phyloP scores from a whole-genome alignment of 2,329 filamentous ascomycete species.

The Pestalotiopsis sp. region DNA sequence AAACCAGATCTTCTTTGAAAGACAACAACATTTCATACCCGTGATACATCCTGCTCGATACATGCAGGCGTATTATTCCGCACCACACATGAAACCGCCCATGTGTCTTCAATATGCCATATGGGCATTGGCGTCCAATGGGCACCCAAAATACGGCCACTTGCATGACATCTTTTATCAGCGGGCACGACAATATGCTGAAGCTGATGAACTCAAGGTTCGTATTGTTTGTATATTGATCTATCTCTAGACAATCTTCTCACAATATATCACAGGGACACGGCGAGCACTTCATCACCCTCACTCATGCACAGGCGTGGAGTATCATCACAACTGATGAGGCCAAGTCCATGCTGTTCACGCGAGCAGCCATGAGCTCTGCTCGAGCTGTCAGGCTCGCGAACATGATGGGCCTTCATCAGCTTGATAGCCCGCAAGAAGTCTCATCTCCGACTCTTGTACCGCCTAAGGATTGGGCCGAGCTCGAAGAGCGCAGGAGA shows the following conservation, averaged over 20 bases:
- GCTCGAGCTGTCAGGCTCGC: conserved; percentile 71
- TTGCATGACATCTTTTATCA: conserved; percentile 77
- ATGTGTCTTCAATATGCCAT: conserved; percentile 87
- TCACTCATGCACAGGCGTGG: conserved; percentile 85
- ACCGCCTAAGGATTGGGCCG: conserved; percentile 78
- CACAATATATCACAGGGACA: conserved; percentile 52
- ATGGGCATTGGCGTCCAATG: conserved; percentile 78
- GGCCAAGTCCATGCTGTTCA: conserved; percentile 84
- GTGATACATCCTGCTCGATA: conserved; percentile 81
- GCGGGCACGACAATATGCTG: conserved; percentile 79
- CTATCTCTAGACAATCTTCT: neutral
- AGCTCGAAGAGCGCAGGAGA: conserved; percentile 78
- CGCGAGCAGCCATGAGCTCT: conserved; percentile 80
- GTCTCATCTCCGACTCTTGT: conserved; percentile 68
- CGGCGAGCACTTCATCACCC: conserved; percentile 78
- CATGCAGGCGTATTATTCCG: conserved; percentile 70
- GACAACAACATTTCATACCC: conserved; percentile 72
- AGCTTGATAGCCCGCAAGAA: conserved; percentile 29
- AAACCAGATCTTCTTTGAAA: conserved; percentile 75
- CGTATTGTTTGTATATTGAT: neutral
- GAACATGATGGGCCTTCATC: conserved; percentile 80
- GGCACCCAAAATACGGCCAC: conserved; percentile 61
- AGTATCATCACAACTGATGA: conserved; percentile 75
- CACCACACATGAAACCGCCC: conserved; percentile 77
- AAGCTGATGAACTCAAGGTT: conserved; percentile 82